Conservation (phyloP, 306 rosid species). For the Sicyos edulis region DNA sequence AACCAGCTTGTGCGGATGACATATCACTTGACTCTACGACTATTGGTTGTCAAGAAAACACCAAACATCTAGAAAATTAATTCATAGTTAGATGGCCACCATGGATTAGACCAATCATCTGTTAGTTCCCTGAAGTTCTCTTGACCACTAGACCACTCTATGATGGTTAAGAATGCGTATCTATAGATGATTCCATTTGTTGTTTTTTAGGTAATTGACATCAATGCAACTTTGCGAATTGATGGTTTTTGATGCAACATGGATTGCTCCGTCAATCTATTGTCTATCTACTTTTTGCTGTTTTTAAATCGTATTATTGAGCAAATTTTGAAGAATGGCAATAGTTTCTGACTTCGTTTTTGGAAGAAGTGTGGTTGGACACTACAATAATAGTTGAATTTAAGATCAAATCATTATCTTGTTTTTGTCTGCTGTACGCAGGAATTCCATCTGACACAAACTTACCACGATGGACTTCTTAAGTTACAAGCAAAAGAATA, state of each 20-base stretch:
- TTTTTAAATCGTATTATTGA: neutral
- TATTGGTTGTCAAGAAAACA: too few relatives aligned
- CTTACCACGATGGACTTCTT: conserved; percentile 87
- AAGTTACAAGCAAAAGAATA: conserved; percentile 79
- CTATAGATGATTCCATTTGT: too few relatives aligned
- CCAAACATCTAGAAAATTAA: too few relatives aligned
- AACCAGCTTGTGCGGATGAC: too few relatives aligned
- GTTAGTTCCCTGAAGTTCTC: too few relatives aligned
- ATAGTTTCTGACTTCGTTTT: neutral
- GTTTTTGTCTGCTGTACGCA: conserved; percentile 29
- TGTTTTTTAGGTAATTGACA: too few relatives aligned
- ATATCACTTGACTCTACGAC: too few relatives aligned
- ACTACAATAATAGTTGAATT: neutral
- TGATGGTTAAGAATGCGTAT: too few relatives aligned
- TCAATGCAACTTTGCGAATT: neutral
- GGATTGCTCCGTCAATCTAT: neutral
- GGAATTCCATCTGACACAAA: conserved; percentile 94
- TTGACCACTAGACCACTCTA: too few relatives aligned
- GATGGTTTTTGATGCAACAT: neutral
- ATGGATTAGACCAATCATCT: too few relatives aligned
- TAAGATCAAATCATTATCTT: neutral
- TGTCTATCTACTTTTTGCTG: neutral
- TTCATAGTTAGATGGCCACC: too few relatives aligned
- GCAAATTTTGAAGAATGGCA: neutral
- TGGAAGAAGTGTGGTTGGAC: conserved; percentile 5